Percentiles rank a stretch among this genome's conserved stretches.
Conservation (phyloP, 495 filamentous ascomycete species). For the Xylaria telfairii region DNA sequence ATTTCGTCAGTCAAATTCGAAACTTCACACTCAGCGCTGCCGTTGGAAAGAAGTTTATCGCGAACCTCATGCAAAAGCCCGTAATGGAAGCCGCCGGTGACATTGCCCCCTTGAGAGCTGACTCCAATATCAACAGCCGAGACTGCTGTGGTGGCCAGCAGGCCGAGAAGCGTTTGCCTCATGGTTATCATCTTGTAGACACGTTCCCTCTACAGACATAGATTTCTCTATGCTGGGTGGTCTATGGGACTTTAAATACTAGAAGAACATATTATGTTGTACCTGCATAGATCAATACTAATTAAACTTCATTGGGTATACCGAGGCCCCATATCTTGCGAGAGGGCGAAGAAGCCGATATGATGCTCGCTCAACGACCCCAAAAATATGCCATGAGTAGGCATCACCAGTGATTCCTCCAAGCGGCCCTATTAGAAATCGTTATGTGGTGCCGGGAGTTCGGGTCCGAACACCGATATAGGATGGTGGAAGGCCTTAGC, state of each 20-base stretch:
- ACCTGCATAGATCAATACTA: background rate
- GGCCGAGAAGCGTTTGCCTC: constrained; percentile 23
- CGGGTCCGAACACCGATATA: background rate
- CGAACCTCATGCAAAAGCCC: constrained; percentile 50
- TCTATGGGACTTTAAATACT: constrained; percentile 13
- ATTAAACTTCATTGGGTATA: background rate
- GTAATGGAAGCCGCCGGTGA: constrained; percentile 44
- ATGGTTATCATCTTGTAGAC: constrained; percentile 36
- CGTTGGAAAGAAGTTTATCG: background rate
- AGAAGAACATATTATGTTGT: background rate
- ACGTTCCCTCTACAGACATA: background rate
- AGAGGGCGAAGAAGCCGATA: background rate
- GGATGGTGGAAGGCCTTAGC: constrained; percentile 6
- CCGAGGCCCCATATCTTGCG: background rate
- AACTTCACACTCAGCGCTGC: background rate
- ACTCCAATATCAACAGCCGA: constrained; percentile 42
- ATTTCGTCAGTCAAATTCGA: background rate
- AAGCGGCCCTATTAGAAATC: constrained; percentile 21
- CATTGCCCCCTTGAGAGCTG: constrained; percentile 44
- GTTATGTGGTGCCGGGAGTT: background rate
- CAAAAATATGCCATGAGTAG: background rate
- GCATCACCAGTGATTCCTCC: constrained; percentile 25
- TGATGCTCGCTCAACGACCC: background rate
- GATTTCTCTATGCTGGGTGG: background rate
- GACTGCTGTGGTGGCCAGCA: constrained; percentile 26